phyloP scores from a whole-genome alignment of 2,329 filamentous ascomycete species.

The Fusarium sp. region DNA sequence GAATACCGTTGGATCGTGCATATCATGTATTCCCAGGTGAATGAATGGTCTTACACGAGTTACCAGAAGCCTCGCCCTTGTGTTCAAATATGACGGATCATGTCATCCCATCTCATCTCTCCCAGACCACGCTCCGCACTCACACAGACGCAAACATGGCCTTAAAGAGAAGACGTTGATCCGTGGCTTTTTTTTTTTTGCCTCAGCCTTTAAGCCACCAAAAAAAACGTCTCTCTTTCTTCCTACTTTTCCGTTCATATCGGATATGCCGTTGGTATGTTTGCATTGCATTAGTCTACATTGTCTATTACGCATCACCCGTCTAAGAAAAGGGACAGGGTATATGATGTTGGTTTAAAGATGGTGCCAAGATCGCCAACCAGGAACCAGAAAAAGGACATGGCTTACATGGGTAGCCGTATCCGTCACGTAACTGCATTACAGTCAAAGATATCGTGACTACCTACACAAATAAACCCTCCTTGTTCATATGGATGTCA shows the following conservation, averaged over 20 bases:
- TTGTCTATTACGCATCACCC: background rate
- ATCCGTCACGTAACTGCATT: too few species aligned
- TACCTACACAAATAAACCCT: too few species aligned
- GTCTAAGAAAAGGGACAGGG: background rate
- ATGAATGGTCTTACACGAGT: constrained; percentile 4
- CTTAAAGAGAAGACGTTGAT: constrained; percentile 11
- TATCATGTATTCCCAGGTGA: background rate
- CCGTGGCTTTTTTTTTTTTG: background rate
- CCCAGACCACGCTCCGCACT: constrained; percentile 31
- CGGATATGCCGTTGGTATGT: constrained; percentile 22
- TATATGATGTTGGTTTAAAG: constrained; percentile 26
- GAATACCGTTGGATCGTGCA: constrained; percentile 31
- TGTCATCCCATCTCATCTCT: constrained; percentile 35
- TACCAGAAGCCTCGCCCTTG: constrained; percentile 18
- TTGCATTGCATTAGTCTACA: constrained; percentile 15
- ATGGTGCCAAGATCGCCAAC: constrained; percentile 20
- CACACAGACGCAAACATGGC: constrained; percentile 39
- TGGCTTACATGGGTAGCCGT: constrained; percentile 1
- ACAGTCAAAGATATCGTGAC: too few species aligned
- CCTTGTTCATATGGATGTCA: constrained; percentile 4
- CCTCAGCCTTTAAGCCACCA: background rate
- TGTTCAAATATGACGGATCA: constrained; percentile 22
- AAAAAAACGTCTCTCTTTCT: background rate
- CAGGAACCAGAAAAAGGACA: constrained; percentile 3
- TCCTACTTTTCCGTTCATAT: constrained; percentile 1